Percentiles rank a stretch among this genome's conserved stretches.
phyloP scores from a whole-genome alignment of 2,329 filamentous ascomycete genomes.

The Venturia carpophila region DNA sequence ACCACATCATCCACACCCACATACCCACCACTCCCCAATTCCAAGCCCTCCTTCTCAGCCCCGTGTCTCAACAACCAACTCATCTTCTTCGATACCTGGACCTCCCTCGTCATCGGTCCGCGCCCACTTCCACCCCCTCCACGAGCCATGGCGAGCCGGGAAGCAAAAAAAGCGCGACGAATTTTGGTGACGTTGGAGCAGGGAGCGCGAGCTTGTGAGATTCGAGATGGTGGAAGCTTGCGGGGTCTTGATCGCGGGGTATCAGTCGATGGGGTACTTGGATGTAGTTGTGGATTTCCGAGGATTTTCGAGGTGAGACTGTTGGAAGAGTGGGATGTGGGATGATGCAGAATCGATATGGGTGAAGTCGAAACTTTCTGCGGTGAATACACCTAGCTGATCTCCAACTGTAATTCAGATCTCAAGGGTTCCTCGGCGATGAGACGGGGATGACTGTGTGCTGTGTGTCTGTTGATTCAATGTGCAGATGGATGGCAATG shows the following conservation, averaged over 20 bases:
- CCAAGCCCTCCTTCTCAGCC: conserved; percentile 52
- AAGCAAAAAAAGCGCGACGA: background rate
- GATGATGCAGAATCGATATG: too few species aligned
- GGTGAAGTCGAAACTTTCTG: too few species aligned
- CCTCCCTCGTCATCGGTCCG: conserved; percentile 28
- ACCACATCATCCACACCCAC: conserved; percentile 53
- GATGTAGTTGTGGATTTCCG: too few species aligned
- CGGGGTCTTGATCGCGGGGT: too few species aligned
- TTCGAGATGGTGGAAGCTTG: too few species aligned
- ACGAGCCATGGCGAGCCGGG: background rate
- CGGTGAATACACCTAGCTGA: too few species aligned
- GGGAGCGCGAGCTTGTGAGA: background rate
- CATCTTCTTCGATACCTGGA: conserved; percentile 43
- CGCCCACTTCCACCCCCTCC: conserved; percentile 2
- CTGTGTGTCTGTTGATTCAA: too few species aligned
- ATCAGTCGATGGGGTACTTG: too few species aligned
- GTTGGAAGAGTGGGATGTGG: too few species aligned
- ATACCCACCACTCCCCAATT: conserved; percentile 52
- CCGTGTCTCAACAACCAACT: conserved; percentile 54
- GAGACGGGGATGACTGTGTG: background rate
- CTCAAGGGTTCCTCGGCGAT: too few species aligned
- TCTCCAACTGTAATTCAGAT: too few species aligned
- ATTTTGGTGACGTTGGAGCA: background rate
- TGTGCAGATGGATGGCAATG: background rate
- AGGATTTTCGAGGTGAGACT: too few species aligned